These are phyloP conservation scores for Phytophthora pisi DNA, from an alignment of 352 stramenopile species.

Conservation along the genomic window DNA sequence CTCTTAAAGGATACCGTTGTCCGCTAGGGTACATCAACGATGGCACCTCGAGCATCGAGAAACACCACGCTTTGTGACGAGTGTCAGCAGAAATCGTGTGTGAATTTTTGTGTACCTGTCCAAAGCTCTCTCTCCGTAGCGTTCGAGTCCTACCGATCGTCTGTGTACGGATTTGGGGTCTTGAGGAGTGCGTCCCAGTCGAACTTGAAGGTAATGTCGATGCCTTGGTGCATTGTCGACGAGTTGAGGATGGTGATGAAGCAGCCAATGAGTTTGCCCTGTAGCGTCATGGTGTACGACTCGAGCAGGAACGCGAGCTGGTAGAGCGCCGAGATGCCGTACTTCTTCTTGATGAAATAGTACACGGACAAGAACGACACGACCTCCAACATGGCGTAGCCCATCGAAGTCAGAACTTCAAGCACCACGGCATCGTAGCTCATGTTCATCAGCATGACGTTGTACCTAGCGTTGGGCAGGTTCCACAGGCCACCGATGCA, in stretches of 20 bases:
- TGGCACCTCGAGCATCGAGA: no score
- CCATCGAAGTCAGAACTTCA: slow-evolving; percentile 4
- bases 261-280: slow-evolving; percentile 28
- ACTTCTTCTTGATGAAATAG: slow-evolving; percentile 30
- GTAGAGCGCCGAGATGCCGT: slow-evolving; percentile 33
- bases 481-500: slow-evolving; percentile 25
- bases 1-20: not conserved
- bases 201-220: slow-evolving; percentile 26
- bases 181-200: slow-evolving; percentile 16
- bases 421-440: slow-evolving; percentile 2
- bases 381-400: slow-evolving; percentile 21
- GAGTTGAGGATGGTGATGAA: slow-evolving; percentile 30
- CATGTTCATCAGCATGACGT: slow-evolving; percentile 22
- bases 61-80: no score
- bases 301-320: slow-evolving; percentile 44
- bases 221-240: slow-evolving; percentile 20
- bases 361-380: slow-evolving; percentile 30
- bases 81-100: no score
- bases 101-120: no score
- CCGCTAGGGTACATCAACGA: no score
- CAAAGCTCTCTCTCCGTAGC: slow-evolving; percentile 19
- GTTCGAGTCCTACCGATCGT: slow-evolving; percentile 25
- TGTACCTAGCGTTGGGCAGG: slow-evolving; percentile 24
- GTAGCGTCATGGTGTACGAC: slow-evolving; percentile 29
- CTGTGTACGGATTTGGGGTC: slow-evolving; percentile 5